phyloP scores from a whole-genome alignment of 108 stramenopile genomes.

The Cyclotella kingstonii region DNA sequence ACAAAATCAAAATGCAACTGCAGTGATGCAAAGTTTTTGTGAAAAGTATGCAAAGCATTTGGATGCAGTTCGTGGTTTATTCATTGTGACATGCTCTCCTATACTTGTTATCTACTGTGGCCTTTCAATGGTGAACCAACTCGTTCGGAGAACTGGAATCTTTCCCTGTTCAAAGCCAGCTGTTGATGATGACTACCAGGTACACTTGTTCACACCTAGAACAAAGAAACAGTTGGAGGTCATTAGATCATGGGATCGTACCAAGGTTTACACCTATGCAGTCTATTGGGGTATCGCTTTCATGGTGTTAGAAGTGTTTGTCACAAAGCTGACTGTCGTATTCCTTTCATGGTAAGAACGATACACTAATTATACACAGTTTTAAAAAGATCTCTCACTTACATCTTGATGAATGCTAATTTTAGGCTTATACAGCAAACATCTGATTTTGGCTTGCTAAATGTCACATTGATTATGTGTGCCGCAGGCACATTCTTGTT shows the following conservation, averaged over 20 bases:
- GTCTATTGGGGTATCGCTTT: slow-evolving; percentile 51
- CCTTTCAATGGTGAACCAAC: slow-evolving; percentile 43
- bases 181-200: slow-evolving; percentile 7
- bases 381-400: too few species aligned
- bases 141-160: slow-evolving; percentile 20
- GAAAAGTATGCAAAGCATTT: slow-evolving; percentile 40
- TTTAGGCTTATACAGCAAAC: slow-evolving; percentile 35
- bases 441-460: slow-evolving; percentile 15
- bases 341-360: slow-evolving; percentile 41
- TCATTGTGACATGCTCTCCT: slow-evolving; percentile 34
- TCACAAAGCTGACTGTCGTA: slow-evolving; percentile 53
- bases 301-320: slow-evolving; percentile 45
- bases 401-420: too few species aligned
- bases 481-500: slow-evolving; percentile 52
- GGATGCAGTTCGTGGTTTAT: slow-evolving; percentile 39
- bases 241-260: slow-evolving; percentile 43
- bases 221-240: slow-evolving; percentile 30
- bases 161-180: slow-evolving; percentile 29
- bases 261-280: slow-evolving; percentile 40
- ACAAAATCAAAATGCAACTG: slow-evolving; percentile 15
- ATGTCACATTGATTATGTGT: slow-evolving; percentile 43
- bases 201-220: slow-evolving; percentile 18
- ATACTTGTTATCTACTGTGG: slow-evolving; percentile 34
- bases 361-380: too few species aligned
- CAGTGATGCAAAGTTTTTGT: slow-evolving; percentile 17